Percentiles rank a stretch among this genome's conserved stretches.
These are phyloP conservation scores for Aspergillus bertholletiae DNA, from an alignment of 495 filamentous ascomycete species.

Conservation along the genomic window DNA sequence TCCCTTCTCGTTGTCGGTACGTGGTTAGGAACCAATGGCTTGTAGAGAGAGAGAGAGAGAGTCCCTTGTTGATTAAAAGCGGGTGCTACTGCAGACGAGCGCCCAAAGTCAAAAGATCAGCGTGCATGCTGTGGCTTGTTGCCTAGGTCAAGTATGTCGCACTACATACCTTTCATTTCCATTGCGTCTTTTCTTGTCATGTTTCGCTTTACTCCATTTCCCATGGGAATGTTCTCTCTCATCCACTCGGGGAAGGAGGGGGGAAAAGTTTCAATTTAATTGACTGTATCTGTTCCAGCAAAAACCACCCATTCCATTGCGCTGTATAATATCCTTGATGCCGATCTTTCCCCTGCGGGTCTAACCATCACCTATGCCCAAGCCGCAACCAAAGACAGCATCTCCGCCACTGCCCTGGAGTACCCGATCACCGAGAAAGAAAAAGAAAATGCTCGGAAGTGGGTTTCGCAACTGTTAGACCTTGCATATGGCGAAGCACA, in stretches of 20 bases:
- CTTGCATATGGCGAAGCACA: slow-evolving; percentile 71
- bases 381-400: slow-evolving; percentile 48
- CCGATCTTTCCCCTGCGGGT: slow-evolving; percentile 55
- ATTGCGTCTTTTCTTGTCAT: not conserved
- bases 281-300: slow-evolving; percentile 8
- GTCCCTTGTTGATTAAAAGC: not conserved
- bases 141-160: slow-evolving; percentile 28
- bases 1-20: slow-evolving; percentile 62
- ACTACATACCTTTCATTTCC: not conserved
- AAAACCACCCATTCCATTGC: slow-evolving; percentile 56
- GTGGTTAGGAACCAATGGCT: slow-evolving; percentile 8
- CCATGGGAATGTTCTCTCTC: too few species aligned
- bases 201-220: not conserved
- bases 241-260: too few species aligned
- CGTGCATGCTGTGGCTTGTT: slow-evolving; percentile 36
- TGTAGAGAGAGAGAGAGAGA: not conserved
- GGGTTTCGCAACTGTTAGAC: slow-evolving; percentile 61
- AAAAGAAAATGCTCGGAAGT: slow-evolving; percentile 48
- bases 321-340: slow-evolving; percentile 84
- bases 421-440: slow-evolving; percentile 58
- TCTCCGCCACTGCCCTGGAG: slow-evolving; percentile 55
- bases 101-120: slow-evolving; percentile 25
- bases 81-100: slow-evolving; percentile 28
- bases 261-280: not conserved
- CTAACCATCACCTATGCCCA: slow-evolving; percentile 75